Evolutionary conservation across 805 yeast genomes (phyloP), one percentile per base, ranked within the genome.

Genomic region (Myxozyma lipomycoides): DNA sequence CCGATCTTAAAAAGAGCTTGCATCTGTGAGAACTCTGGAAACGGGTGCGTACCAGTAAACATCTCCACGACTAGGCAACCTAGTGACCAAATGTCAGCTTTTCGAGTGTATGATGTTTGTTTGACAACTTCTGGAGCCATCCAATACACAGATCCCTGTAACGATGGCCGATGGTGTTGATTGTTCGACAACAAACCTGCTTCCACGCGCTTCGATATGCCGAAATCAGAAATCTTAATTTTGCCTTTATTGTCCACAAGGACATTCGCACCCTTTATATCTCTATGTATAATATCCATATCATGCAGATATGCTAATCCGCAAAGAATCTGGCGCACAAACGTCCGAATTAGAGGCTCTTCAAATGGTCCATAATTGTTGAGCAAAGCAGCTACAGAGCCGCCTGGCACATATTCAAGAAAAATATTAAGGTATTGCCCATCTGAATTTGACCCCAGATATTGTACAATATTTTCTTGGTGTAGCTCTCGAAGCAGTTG

Each of bases 61-160:
- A 93, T 89, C 67, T 93, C 98, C 30, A 93, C 83, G 12, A 91
- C 78, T 23, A 93, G 76, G 67, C 98, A 93, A 0, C 98, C 98
- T 7, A 95, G 84, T 0, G 96, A 87, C 98, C 98, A 93, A 23
- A 93, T 88, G 66, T 93, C 98, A 0, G 96, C 95, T 67, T 87
- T 88, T 35, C 84, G 82, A 1, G 98, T 91, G 46, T 91, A 86
- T 0, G 89, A 86, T 1, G 86, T 83, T 64, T 90, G 97, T 62
- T 89, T 87, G 17, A 93, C 98, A 6, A 93, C 98, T 66, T 93
- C 98, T 0, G 98, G 98, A 0, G 98, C 98, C 98, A 93, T 93
- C 98, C 98, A 93, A 64, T 84, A 93, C 0, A 91, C 89, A 0
- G 96, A 87, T 0, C 98, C 98, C 68, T 91, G 97, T 46, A 88